These are phyloP conservation scores for Elsinoe arachidis DNA, from an alignment of 2,329 filamentous ascomycete species.

Conservation along the genomic window DNA sequence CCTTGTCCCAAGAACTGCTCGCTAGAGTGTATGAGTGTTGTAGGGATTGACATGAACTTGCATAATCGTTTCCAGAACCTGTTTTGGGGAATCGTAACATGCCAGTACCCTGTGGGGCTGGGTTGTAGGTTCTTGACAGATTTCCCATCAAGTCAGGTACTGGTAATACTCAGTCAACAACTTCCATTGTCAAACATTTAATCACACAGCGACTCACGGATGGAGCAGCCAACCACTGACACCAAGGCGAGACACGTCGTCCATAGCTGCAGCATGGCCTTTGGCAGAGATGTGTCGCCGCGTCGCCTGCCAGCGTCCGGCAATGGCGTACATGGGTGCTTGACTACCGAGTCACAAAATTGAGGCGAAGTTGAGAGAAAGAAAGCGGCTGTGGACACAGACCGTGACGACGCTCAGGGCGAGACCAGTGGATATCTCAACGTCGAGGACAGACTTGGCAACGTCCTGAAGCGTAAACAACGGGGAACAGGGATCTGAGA, in stretches of 20 bases:
- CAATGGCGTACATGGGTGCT: not conserved
- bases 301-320: not conserved
- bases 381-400: not conserved
- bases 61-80: conserved; percentile 10
- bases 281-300: too few relatives aligned
- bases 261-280: not conserved
- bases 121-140: not conserved
- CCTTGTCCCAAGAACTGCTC: conserved; percentile 10
- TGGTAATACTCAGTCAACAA: not conserved
- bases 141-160: not conserved
- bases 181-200: not conserved
- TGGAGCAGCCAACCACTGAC: not conserved
- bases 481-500: not conserved
- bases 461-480: not conserved
- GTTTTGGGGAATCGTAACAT: not conserved
- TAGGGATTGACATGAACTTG: conserved; percentile 4
- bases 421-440: conserved; percentile 1
- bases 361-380: not conserved
- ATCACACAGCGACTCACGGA: not conserved
- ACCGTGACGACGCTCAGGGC: not conserved
- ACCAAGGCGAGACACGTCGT: not conserved
- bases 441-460: not conserved
- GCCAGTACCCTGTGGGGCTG: not conserved
- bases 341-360: not conserved
- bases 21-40: conserved; percentile 8